These are phyloP conservation scores for Shiraia sp. DNA, from an alignment of 2,329 filamentous ascomycete species.

Conservation along the genomic window DNA sequence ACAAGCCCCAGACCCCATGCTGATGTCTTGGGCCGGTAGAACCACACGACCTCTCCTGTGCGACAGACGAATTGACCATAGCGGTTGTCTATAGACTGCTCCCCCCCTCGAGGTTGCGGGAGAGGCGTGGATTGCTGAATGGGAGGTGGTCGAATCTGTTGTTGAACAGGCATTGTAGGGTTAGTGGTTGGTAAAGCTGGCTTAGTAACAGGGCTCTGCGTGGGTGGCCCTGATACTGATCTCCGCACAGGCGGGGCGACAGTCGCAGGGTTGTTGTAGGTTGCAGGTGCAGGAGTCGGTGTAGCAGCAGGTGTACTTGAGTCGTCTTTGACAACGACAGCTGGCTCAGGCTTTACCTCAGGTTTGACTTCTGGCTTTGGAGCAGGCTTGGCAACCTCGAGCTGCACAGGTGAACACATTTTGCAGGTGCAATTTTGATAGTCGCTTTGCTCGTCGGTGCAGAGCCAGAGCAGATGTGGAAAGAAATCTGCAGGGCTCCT, in stretches of 20 bases:
- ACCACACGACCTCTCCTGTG: conserved; percentile 62
- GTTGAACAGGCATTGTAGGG: conserved; percentile 4
- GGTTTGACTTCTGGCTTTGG: conserved; percentile 28
- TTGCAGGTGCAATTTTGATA: conserved; percentile 61
- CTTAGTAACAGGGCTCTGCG: conserved; percentile 27
- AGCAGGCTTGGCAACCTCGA: conserved; percentile 46
- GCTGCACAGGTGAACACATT: conserved; percentile 59
- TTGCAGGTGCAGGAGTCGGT: conserved; percentile 3
- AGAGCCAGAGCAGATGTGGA: conserved; percentile 62
- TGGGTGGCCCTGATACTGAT: conserved; percentile 20
- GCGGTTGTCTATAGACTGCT: conserved; percentile 55
- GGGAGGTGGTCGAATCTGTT: conserved; percentile 27
- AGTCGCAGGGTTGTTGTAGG: conserved; percentile 22
- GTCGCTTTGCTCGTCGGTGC: conserved; percentile 57
- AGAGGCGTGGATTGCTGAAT: conserved; percentile 43
- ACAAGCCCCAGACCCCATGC: conserved; percentile 61
- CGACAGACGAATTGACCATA: conserved; percentile 56
- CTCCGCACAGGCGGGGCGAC: conserved; percentile 29
- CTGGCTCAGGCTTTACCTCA: conserved; percentile 23
- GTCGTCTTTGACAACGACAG: conserved; percentile 33
- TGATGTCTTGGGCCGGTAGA: conserved; percentile 49
- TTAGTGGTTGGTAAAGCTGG: conserved; percentile 18
- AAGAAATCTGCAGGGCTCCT: conserved; percentile 64
- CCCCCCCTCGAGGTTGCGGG: conserved; percentile 46
- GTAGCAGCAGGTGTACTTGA: conserved; percentile 12